Base-by-base conservation (phyloP, 2,329 filamentous ascomycete genomes). In the Coccinonectria pachysandricola region DNA sequence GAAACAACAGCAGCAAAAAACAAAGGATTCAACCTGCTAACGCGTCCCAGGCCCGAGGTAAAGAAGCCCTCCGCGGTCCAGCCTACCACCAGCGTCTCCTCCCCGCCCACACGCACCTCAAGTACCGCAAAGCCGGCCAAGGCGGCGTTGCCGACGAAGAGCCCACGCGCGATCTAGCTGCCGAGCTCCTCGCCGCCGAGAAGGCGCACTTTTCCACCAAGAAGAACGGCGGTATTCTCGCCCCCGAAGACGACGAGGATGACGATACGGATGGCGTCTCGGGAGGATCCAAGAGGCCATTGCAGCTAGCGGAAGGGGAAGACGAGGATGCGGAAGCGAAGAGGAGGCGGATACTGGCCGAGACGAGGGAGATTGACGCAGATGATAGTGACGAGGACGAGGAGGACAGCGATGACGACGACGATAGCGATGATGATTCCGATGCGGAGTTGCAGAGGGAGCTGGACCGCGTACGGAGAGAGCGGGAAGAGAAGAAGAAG, bases 41-140 rank as follows among this genome's bases (percentile, higher is more conserved):
- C 36, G 20, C 12, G 37, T 37, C 35, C 30, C 38, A 86, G 81
- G 87, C 88, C 21, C 76, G 79, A 52, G 91, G 91, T 53, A 95
- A 95, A 67, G 91, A 98, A 59, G 85, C 87, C 47, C 79, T 86
- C 34, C 80, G 86, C 48, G 91, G 91, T 24, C 83, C 85, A 25
- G 88, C 86, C 45, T 96, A 95, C 64, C 91, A 98, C 54, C 88
- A 96, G 59, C 81, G 91, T 45, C 79, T 96, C 10, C 77, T 95
- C 9, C 88, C 91, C 17, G 91, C 91, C 16, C 81, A 98, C 56
- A 96, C 84, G 8, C 78, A 84, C 39, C 77, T 98, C 50, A 98
- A 98, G 62, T 81, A 79, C 52, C 75, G 85, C 64, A 77, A 71
- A 23, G 64, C 80, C n/a, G 87, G 86, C 22, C 91, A 98, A 62